Evolutionary conservation across 1,139 yeast species (phyloP).

Genomic region (Geotrichum fermentans): DNA sequence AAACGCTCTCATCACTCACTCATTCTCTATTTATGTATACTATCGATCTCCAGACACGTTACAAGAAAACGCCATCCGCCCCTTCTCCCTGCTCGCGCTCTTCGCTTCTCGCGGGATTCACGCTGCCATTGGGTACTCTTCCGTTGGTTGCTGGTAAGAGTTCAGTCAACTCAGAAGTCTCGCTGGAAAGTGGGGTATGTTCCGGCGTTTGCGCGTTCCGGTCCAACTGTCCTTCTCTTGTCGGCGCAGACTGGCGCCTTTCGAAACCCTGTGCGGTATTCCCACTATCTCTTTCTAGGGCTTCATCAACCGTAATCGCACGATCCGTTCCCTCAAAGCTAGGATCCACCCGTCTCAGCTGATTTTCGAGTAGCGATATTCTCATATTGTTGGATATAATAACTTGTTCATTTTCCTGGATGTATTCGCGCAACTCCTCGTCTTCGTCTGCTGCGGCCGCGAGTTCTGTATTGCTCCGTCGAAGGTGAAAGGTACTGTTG

Average conservation of each 20-base stretch:
- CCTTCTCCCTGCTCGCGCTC: background rate
- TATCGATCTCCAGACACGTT: background rate
- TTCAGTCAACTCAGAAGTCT: background rate
- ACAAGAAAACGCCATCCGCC: constrained; percentile 12
- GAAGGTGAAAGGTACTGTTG: constrained; percentile 16
- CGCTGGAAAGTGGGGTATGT: background rate
- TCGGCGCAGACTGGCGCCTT: no score
- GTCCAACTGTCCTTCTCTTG: no score
- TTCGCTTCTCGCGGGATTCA: background rate
- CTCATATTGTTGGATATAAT: constrained; percentile 7
- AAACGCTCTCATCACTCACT: no score
- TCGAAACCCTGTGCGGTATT: no score
- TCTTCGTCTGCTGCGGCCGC: constrained; percentile 6
- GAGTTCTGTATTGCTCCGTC: constrained; percentile 14
- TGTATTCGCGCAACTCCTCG: constrained; percentile 9
- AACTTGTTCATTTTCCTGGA: constrained; percentile 14
- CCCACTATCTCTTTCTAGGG: no score
- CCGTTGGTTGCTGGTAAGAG: constrained; percentile 1
- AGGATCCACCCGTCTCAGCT: constrained; percentile 3
- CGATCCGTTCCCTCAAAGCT: no score
- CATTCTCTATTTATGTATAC: no score
- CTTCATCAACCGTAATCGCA: no score
- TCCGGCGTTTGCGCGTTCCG: no score
- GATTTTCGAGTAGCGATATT: constrained; percentile 1
- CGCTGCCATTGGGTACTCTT: background rate